Conservation (phyloP, 306 rosid species). For the Gynostemma pentaphyllum region DNA sequence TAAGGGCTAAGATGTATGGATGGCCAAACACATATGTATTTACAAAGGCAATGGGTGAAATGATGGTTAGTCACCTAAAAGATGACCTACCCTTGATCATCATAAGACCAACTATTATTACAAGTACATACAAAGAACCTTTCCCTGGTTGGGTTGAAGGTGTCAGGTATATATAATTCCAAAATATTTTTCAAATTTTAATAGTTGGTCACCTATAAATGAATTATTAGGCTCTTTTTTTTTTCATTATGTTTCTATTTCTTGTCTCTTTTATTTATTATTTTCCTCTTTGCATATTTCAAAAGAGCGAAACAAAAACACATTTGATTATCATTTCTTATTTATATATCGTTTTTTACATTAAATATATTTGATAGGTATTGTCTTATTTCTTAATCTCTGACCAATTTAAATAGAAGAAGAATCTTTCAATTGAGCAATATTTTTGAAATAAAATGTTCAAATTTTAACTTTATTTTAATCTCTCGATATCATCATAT, state of each 20-base stretch:
- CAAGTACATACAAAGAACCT: constrained; percentile 73
- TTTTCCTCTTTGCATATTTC: neutral
- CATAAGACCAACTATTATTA: constrained; percentile 58
- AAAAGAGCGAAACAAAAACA: no score
- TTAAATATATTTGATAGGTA: no score
- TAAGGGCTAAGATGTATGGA: constrained; percentile 57
- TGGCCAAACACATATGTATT: constrained; percentile 90
- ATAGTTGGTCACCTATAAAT: constrained; percentile 4
- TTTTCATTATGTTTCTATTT: no score
- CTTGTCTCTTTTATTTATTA: neutral
- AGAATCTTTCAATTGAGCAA: no score
- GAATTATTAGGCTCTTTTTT: neutral
- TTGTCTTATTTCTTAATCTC: no score
- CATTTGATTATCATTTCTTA: no score
- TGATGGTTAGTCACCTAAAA: constrained; percentile 38
- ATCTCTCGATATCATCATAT: no score
- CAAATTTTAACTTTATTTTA: no score
- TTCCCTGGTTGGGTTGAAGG: constrained; percentile 88
- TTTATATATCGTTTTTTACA: no score
- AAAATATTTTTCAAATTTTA: neutral
- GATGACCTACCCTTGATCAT: constrained; percentile 29
- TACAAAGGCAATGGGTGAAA: constrained; percentile 81
- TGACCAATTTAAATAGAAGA: no score
- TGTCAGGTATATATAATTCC: constrained; percentile 26
- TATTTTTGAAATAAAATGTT: no score